Base-by-base conservation (phyloP, 83 land plant genomes). In the Diphasiastrum complanatum region DNA sequence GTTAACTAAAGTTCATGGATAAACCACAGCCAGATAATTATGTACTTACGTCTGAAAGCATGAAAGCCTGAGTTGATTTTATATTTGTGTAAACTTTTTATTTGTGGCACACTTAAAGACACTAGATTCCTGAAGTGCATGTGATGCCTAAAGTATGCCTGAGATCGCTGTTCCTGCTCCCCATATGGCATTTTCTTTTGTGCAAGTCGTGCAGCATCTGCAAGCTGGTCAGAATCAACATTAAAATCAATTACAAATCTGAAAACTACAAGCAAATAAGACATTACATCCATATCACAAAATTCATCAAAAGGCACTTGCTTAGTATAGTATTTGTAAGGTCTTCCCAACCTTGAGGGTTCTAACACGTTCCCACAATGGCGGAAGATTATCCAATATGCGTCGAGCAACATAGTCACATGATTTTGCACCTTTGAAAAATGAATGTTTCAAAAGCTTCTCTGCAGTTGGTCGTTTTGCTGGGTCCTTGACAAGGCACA, bases 321-420 rank as follows among this genome's bases (percentile, higher is more conserved):
- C n/a, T n/a, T n/a, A n/a, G n/a, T n/a, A n/a, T n/a, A n/a, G n/a
- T n/a, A n/a, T n/a, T n/a, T n/a, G n/a, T n/a, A n/a, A n/a, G n/a
- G n/a, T n/a, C n/a, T n/a, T n/a, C n/a, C 77, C 45, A 38, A 87
- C 97, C 87, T 92, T 84, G 49, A 92, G 80, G 60, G 79, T 89
- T 75, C 83, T 87, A 4, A 92, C 91, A 56, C 97, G 84, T 38
- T 92, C 81, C 80, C 95, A 85, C 45, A 92, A 79, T 23, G 97
- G 91, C 61, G 97, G 87, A 71, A 92, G 63, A 16, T 81, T 87
- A 37, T 70, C 76, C 47, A 92, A 75, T 41, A 92, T 47, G 43
- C 71, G 79, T 56, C 83, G 85, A 48, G 82, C 67, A 31, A 85
- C 66, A 32, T 75, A 61, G 28, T 92, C 95, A 22, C 80, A 75